Percentiles rank a stretch among this genome's conserved stretches.
Conservation (phyloP, 2,329 filamentous ascomycete species). For the Trichoderma aggressivum region DNA sequence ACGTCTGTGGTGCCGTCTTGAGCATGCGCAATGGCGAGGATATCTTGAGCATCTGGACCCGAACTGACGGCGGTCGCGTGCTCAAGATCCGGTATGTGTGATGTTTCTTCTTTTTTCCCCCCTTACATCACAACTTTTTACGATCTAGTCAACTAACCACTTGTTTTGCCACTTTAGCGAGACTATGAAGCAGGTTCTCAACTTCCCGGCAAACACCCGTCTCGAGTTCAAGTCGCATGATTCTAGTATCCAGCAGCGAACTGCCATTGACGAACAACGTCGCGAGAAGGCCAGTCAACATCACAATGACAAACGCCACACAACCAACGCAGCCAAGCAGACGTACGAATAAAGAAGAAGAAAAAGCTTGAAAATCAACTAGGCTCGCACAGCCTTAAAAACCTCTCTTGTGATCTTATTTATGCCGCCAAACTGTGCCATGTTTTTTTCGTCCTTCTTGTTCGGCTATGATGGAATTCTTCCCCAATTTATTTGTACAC, state of each 20-base stretch:
- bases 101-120: not conserved
- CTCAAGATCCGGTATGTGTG: conserved; percentile 80
- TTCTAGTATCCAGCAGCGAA: conserved; percentile 88
- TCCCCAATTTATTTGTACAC: conserved; percentile 10
- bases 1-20: conserved; percentile 91
- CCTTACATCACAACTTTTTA: not conserved
- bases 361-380: not conserved
- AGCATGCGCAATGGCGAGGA: conserved; percentile 95
- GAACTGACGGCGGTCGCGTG: conserved; percentile 87
- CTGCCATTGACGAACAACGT: conserved; percentile 84
- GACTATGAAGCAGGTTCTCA: conserved; percentile 86
- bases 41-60: conserved; percentile 96
- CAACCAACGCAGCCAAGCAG: conserved; percentile 32
- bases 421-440: not conserved
- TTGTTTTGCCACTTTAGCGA: conserved; percentile 56
- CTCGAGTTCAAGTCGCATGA: conserved; percentile 96
- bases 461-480: conserved; percentile 10
- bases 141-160: not conserved
- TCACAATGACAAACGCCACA: conserved; percentile 40
- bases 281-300: conserved; percentile 70
- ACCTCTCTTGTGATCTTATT: not conserved
- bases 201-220: conserved; percentile 82
- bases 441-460: conserved; percentile 13
- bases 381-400: conserved; percentile 1
- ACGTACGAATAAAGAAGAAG: conserved; percentile 29